Evolutionary conservation across 805 yeast genomes (phyloP).

Genomic region (Schizosaccharomyces cryophilus): DNA sequence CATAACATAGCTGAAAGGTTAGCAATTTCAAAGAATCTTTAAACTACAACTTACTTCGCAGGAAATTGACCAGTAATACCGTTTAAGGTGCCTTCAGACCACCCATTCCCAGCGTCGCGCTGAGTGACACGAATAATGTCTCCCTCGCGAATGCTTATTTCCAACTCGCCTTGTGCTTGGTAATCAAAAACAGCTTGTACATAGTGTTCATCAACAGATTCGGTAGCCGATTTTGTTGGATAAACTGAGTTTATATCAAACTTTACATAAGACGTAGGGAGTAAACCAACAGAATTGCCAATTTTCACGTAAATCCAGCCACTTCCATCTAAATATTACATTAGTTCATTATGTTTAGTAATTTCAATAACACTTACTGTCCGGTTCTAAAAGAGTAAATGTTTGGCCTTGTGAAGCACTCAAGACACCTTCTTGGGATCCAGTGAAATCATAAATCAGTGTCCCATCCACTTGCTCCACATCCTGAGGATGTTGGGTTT

Average conservation of each 20-base stretch:
- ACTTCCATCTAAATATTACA: slow-evolving; percentile 31
- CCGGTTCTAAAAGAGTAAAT: slow-evolving; percentile 33
- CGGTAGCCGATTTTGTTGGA: slow-evolving; percentile 10
- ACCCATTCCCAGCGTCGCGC: slow-evolving; percentile 58
- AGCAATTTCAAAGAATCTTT: background rate
- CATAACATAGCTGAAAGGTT: background rate
- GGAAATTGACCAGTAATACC: slow-evolving; percentile 12
- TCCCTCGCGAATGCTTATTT: slow-evolving; percentile 44
- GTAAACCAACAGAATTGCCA: slow-evolving; percentile 41
- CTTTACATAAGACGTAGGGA: slow-evolving; percentile 61
- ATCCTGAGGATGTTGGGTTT: background rate
- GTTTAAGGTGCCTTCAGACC: slow-evolving; percentile 54
- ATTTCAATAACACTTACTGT: slow-evolving; percentile 12
- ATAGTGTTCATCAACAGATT: slow-evolving; percentile 38
- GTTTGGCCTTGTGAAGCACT: slow-evolving; percentile 35
- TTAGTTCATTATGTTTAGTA: background rate
- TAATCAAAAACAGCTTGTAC: slow-evolving; percentile 54
- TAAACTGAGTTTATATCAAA: slow-evolving; percentile 24
- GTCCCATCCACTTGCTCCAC: slow-evolving; percentile 22
- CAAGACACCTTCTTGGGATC: slow-evolving; percentile 56
- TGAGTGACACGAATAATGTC: slow-evolving; percentile 42
- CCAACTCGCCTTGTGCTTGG: slow-evolving; percentile 56
- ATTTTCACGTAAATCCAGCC: slow-evolving; percentile 68
- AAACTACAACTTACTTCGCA: slow-evolving; percentile 8
- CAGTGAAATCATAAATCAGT: slow-evolving; percentile 31